Evolutionary conservation across 495 filamentous ascomycete genomes (phyloP).

Genomic region (Neurospora sp.): DNA sequence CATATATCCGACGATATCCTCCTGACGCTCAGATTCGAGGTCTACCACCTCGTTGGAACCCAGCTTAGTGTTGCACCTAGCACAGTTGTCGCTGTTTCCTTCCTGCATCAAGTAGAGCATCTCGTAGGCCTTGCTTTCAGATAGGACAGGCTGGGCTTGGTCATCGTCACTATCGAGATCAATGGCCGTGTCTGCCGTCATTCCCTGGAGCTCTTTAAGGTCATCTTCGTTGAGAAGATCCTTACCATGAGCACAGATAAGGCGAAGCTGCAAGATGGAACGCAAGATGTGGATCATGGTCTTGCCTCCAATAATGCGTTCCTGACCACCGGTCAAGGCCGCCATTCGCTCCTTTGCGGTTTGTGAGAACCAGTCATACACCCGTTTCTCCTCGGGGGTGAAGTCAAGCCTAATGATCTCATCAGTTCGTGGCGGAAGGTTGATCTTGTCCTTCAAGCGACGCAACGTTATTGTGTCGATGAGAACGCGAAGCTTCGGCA

Average conservation of each 20-base stretch:
- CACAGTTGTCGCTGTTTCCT: conserved; percentile 59
- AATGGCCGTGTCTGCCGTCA: conserved; percentile 73
- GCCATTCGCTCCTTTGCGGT: conserved; percentile 44
- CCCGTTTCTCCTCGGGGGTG: conserved; percentile 35
- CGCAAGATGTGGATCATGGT: conserved; percentile 83
- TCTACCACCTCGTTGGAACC: conserved; percentile 39
- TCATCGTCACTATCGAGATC: conserved; percentile 70
- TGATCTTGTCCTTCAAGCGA: conserved; percentile 83
- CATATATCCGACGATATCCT: conserved; percentile 62
- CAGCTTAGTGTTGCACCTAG: conserved; percentile 56
- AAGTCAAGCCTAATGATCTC: conserved; percentile 54
- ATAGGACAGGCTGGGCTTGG: conserved; percentile 40
- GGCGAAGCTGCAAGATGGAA: conserved; percentile 79
- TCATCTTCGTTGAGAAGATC: conserved; percentile 80
- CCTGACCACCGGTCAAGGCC: conserved; percentile 35
- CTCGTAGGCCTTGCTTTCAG: conserved; percentile 63
- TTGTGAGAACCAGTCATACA: conserved; percentile 47
- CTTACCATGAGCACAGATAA: conserved; percentile 83
- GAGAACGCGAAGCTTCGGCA: conserved; percentile 78
- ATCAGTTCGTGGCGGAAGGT: conserved; percentile 67
- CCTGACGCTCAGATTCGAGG: conserved; percentile 44
- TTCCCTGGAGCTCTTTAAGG: conserved; percentile 63
- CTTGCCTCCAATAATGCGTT: conserved; percentile 63
- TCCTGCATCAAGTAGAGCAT: conserved; percentile 75
- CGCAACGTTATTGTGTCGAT: conserved; percentile 88